phyloP scores from a whole-genome alignment of 2,329 filamentous ascomycete genomes.

The Fusarium sp. region DNA sequence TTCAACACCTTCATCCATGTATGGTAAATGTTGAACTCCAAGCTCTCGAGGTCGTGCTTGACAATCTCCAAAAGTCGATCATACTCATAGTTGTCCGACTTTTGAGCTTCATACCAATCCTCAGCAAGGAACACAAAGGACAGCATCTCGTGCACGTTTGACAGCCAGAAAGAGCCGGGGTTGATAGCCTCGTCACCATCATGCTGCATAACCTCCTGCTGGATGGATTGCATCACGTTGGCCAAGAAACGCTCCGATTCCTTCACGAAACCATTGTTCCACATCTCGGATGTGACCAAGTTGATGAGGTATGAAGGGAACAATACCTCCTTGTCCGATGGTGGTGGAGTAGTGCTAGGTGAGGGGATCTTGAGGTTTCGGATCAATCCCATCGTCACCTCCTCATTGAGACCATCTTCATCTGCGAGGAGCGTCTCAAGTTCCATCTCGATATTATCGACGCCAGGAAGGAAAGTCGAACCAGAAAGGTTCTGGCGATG shows the following conservation, averaged over 20 bases:
- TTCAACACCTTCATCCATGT: slow-evolving; percentile 99
- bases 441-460: slow-evolving; percentile 94
- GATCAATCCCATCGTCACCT: slow-evolving; percentile 96
- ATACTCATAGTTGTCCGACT: slow-evolving; percentile 99
- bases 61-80: slow-evolving; percentile 97
- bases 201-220: slow-evolving; percentile 99
- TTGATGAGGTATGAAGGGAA: slow-evolving; percentile 99
- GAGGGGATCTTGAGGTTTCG: slow-evolving; percentile 96
- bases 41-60: slow-evolving; percentile 97
- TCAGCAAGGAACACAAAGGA: slow-evolving; percentile 99
- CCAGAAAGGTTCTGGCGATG: slow-evolving; percentile 79
- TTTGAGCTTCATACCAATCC: slow-evolving; percentile 99
- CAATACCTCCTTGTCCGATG: slow-evolving; percentile 97
- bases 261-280: slow-evolving; percentile 99
- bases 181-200: slow-evolving; percentile 98
- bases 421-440: slow-evolving; percentile 93
- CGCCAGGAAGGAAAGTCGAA: slow-evolving; percentile 81
- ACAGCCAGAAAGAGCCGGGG: slow-evolving; percentile 97
- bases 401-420: slow-evolving; percentile 95
- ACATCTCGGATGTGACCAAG: slow-evolving; percentile 99
- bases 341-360: slow-evolving; percentile 86
- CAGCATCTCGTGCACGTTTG: slow-evolving; percentile 99
- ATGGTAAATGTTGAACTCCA: slow-evolving; percentile 99
- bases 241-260: slow-evolving; percentile 98
- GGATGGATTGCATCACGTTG: slow-evolving; percentile 99